phyloP scores from a whole-genome alignment of 2,329 filamentous ascomycete genomes.

The Knoxdaviesia capensis region DNA sequence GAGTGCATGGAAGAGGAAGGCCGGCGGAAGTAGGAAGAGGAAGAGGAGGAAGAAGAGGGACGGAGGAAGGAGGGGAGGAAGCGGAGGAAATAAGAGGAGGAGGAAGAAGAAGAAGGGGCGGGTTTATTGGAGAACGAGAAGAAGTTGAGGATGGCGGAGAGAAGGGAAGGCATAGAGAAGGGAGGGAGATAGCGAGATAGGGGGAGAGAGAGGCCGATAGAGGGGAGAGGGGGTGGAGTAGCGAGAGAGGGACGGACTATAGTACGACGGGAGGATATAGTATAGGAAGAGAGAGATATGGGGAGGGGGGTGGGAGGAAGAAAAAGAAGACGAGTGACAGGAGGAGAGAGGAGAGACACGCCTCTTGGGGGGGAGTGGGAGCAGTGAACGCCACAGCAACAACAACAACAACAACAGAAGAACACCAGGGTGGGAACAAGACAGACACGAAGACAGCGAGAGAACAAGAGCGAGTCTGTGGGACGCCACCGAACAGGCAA shows the following conservation, averaged over 20 bases:
- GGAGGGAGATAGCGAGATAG: not conserved
- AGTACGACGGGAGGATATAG: not conserved
- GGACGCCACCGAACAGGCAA: too few species aligned
- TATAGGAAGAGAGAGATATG: not conserved
- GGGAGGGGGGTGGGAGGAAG: not conserved
- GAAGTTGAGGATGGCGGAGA: not conserved
- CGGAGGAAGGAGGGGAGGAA: not conserved
- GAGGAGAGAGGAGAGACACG: too few species aligned
- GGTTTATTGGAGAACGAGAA: slow-evolving; percentile 13
- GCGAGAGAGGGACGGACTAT: slow-evolving; percentile 1
- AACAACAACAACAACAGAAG: too few species aligned
- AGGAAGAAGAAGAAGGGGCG: not conserved
- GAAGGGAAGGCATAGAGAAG: not conserved
- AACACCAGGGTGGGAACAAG: too few species aligned
- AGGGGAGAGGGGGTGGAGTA: not conserved
- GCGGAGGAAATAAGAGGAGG: not conserved
- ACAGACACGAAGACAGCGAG: too few species aligned
- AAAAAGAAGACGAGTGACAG: too few species aligned
- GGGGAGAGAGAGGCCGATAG: not conserved
- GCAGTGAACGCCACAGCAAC: too few species aligned
- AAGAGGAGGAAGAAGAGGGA: not conserved
- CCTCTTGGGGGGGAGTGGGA: too few species aligned
- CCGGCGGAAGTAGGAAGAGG: not conserved
- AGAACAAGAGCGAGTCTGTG: too few species aligned
- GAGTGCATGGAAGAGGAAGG: slow-evolving; percentile 27